phyloP scores from a whole-genome alignment of 208 protist species.

The Trypanosoma cruzi region DNA sequence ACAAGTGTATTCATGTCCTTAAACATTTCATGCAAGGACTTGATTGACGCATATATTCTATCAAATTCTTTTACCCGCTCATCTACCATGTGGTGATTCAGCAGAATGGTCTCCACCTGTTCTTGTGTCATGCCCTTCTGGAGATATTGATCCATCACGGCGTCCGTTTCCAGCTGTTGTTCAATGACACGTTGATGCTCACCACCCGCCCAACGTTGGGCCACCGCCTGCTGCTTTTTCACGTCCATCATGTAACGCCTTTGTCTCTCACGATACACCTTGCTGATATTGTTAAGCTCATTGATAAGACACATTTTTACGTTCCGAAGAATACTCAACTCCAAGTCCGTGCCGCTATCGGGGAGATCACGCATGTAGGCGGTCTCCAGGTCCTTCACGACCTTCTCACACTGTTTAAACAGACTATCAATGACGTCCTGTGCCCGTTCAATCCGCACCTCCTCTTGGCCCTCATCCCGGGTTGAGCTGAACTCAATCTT shows the following conservation, averaged over 20 bases:
- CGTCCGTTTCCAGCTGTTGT: slow-evolving; percentile 86
- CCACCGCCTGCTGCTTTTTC: slow-evolving; percentile 90
- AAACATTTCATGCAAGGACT: slow-evolving; percentile 95
- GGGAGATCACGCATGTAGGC: slow-evolving; percentile 77
- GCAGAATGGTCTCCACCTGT: slow-evolving; percentile 92
- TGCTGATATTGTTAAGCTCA: slow-evolving; percentile 86
- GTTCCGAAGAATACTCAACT: slow-evolving; percentile 90
- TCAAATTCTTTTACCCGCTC: slow-evolving; percentile 94
- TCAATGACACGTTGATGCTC: slow-evolving; percentile 82
- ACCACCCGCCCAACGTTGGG: slow-evolving; percentile 81
- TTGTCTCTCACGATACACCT: slow-evolving; percentile 90
- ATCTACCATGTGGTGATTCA: slow-evolving; percentile 91
- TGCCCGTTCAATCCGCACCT: slow-evolving; percentile 74
- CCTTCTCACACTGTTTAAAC: slow-evolving; percentile 85
- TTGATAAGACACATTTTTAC: slow-evolving; percentile 94
- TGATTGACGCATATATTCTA: slow-evolving; percentile 93
- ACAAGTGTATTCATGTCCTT: slow-evolving; percentile 93
- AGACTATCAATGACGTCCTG: slow-evolving; percentile 85
- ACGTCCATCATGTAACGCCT: slow-evolving; percentile 92
- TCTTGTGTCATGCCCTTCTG: slow-evolving; percentile 93
- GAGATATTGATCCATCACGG: slow-evolving; percentile 90
- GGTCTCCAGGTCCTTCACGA: slow-evolving; percentile 71
- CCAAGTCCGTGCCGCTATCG: slow-evolving; percentile 84
- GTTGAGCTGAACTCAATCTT: slow-evolving; percentile 90
- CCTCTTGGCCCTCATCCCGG: slow-evolving; percentile 78